Conservation (phyloP, 495 filamentous ascomycete species). For the Annulohypoxylon moriforme region DNA sequence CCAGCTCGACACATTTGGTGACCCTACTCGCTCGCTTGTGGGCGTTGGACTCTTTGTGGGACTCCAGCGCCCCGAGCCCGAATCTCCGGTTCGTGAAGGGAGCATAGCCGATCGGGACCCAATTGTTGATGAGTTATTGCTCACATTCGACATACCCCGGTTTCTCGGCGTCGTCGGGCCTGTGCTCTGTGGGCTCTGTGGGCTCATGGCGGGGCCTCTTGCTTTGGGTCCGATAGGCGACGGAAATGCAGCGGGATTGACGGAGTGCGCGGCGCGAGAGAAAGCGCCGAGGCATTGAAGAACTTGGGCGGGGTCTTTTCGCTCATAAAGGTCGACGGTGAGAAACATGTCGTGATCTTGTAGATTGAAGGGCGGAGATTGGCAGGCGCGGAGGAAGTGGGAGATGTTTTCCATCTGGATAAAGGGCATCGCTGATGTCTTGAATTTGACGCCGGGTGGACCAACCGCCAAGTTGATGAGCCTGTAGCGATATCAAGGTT, state of each 20-base stretch:
- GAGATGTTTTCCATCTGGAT: constrained; percentile 99
- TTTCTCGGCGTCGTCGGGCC: constrained; percentile 64
- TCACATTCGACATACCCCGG: constrained; percentile 75
- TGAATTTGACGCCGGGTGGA: constrained; percentile 78
- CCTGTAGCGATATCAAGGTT: constrained; percentile 57
- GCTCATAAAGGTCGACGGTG: constrained; percentile 96
- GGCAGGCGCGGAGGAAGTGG: constrained; percentile 90
- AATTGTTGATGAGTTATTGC: constrained; percentile 68
- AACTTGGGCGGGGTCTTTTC: constrained; percentile 96
- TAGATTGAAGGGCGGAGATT: constrained; percentile 83
- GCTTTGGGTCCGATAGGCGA: constrained; percentile 76
- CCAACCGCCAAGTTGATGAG: constrained; percentile 85
- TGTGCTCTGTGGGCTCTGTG: constrained; percentile 75
- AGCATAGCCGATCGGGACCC: constrained; percentile 54
- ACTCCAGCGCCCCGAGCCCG: constrained; percentile 67
- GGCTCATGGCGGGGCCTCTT: constrained; percentile 70
- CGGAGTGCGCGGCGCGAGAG: constrained; percentile 83
- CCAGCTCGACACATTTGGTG: constrained; percentile 81
- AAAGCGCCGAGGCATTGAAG: constrained; percentile 93
- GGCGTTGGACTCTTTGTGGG: constrained; percentile 67
- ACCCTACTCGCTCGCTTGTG: constrained; percentile 49
- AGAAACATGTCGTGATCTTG: constrained; percentile 96
- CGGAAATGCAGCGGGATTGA: constrained; percentile 78
- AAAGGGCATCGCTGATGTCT: constrained; percentile 92
- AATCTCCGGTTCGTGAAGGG: constrained; percentile 60